Evolutionary conservation across 495 filamentous ascomycete genomes (phyloP), one percentile per base, ranked within the genome.

Genomic region (Polyplosphaeria fusca): DNA sequence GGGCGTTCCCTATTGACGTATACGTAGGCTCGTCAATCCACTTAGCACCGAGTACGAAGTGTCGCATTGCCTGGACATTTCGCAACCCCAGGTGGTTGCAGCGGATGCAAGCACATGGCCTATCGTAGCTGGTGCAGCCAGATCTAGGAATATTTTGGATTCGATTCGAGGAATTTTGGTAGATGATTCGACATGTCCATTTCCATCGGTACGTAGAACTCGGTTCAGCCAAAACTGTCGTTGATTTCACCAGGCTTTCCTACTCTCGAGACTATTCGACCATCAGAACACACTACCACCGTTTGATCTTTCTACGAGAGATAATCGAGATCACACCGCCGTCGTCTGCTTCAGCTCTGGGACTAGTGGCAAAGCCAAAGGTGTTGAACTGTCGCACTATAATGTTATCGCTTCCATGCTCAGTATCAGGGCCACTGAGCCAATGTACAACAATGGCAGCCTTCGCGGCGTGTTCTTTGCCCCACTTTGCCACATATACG

Each of bases 341-440:
- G 20, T 20, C 4, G 52, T 55, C 5, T 55, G 52, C 19, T 57
- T 57, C 32, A 57, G 53, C 30, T 57, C 53, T 25, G 53, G 53
- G n/a, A 57, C 53, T 7, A 57, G 53, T 41, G 53, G 53, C 16
- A 57, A 57, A 16, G 18, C 53, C 12, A 57, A 57, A 22, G 53
- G 44, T 9, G 53, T 57, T n/a, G 45, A 48, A 41, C 23, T 57
- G 25, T 39, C 28, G 5, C 53, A 57, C 32, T 43, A 57, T 22
- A 57, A 57, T 23, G 19, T 57, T 20, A 26, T 57, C 18, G 45
- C 43, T 7, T 4, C 53, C 16, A 40, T 57, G 28, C 41, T 44
- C 5, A 19, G 18, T 22, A 28, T 57, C 5, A n/a, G 53, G 19
- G 3, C 53, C 23, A 48, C 44, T 37, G 44, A 37, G 7, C 26